Base-by-base conservation (phyloP, 2,329 filamentous ascomycete species). In the Trichoderma lentiforme region DNA sequence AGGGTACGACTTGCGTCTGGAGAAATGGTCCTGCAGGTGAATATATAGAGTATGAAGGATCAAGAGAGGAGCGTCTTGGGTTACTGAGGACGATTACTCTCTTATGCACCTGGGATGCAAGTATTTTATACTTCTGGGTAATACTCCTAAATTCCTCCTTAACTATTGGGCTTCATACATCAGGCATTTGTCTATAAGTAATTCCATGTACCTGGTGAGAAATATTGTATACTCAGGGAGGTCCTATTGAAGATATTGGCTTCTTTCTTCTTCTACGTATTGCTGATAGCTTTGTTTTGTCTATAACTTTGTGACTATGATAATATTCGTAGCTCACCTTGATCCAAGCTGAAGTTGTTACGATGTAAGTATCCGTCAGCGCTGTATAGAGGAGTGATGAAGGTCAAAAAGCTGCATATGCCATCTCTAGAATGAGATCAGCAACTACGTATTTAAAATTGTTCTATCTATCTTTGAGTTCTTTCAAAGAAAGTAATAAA, bases 391-490 rank as follows among this genome's bases (percentile, higher is more conserved):
- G 21, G 43, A 21, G n/a, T 2, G 4, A 21, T 0, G 9, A 2
- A 5, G n/a, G 43, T 12, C 9, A 12, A 51, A 21, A 2, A 51
- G n/a, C 9, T 21, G 8, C 18, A 51, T 51, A 4, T 21, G n/a
- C 43, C 4, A 4, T 1, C n/a, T 43, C 18, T 9, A 43, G 15
- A 43, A n/a, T 4, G 15, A n/a, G 7, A 9, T 7, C 7, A 43
- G n/a, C 3, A 3, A 43, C 18, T n/a, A 43, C 15, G 0, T 9
- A 9, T 4, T 4, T 43, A n/a, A 39, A 18, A 43, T 2, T 0
- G 9, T 3, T 43, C 15, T n/a, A 9, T 7, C 7, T 4, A 9
- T 43, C 36, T 43, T 9, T 43, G 39, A n/a, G 1, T 9, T 1
- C 3, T n/a, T 43, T n/a, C 6, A 9, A 43, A 3, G 8, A 7